Percentiles rank a stretch among this genome's conserved stretches.
Conservation (phyloP, 225 moss, liverwort and hornwort species). For the Rhytidiadelphus loreus region DNA sequence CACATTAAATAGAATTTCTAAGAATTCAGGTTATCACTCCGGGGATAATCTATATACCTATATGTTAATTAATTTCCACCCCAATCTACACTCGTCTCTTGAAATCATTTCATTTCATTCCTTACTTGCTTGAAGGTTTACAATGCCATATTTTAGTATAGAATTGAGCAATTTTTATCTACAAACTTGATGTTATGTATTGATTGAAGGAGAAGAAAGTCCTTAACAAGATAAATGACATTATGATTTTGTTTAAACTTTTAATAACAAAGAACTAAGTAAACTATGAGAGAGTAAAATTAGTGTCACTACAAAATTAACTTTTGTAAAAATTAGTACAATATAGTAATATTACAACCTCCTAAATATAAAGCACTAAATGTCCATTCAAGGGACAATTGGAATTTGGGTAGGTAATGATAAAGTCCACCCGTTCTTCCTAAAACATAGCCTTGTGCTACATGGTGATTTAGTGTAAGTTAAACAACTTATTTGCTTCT, state of each 20-base stretch:
- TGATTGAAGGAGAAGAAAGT: neutral
- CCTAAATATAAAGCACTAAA: too few species aligned
- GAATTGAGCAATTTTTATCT: neutral
- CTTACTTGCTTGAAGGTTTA: neutral
- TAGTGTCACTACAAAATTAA: neutral
- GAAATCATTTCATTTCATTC: neutral
- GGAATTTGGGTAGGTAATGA: too few species aligned
- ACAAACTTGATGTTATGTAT: fast-evolving
- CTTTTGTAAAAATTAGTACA: neutral
- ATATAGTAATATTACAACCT: neutral
- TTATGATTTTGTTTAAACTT: neutral
- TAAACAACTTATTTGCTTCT: neutral
- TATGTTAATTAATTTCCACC: too few species aligned
- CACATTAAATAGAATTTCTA: too few species aligned
- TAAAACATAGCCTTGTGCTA: too few species aligned
- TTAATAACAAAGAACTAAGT: neutral
- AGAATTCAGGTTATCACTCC: too few species aligned
- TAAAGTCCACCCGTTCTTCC: too few species aligned
- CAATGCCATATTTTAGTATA: neutral
- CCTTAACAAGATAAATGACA: neutral
- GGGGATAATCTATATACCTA: too few species aligned
- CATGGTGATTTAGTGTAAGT: neutral
- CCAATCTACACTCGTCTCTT: fast-evolving
- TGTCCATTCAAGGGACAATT: too few species aligned
- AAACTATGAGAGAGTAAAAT: neutral